phyloP scores from a whole-genome alignment of 2,329 filamentous ascomycete species.

The Alternaria alternata region DNA sequence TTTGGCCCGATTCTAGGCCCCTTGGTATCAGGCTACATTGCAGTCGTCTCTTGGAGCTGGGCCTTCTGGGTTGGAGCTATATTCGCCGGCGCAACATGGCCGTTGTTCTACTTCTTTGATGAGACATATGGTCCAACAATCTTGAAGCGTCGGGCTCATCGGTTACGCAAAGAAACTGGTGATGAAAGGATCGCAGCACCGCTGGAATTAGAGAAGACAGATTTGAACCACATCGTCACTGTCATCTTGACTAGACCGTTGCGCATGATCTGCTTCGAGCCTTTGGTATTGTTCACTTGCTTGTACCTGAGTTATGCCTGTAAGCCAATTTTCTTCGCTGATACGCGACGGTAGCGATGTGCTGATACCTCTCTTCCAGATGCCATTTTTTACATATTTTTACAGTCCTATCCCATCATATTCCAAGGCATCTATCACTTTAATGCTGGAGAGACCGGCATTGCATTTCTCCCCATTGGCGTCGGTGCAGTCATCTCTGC shows the following conservation, averaged over 20 bases:
- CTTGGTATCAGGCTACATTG: constrained; percentile 69
- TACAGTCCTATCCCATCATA: constrained; percentile 75
- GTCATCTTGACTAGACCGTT: constrained; percentile 76
- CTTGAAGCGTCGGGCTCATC: constrained; percentile 62
- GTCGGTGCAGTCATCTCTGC: constrained; percentile 68
- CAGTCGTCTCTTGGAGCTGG: constrained; percentile 73
- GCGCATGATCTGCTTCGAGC: constrained; percentile 76
- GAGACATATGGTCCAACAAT: constrained; percentile 59
- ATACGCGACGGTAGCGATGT: not conserved
- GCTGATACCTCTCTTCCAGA: constrained; percentile 26
- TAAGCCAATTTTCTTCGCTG: constrained; percentile 24
- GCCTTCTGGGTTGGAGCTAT: constrained; percentile 75
- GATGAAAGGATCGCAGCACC: constrained; percentile 64
- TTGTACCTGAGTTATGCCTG: constrained; percentile 72
- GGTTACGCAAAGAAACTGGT: constrained; percentile 65
- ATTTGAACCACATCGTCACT: constrained; percentile 67
- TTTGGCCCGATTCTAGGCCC: constrained; percentile 73
- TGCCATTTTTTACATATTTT: constrained; percentile 74
- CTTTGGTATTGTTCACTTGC: constrained; percentile 76
- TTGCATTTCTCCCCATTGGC: constrained; percentile 74
- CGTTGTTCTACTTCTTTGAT: constrained; percentile 68
- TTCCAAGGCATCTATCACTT: constrained; percentile 71
- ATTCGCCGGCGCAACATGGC: constrained; percentile 68
- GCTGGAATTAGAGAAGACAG: constrained; percentile 68
- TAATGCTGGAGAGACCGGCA: constrained; percentile 68